A percentile compares a stretch with the other conserved stretches of the same genome.
Conservation (phyloP, 768 basidiomycete species). For the Lentinula detonsa region DNA sequence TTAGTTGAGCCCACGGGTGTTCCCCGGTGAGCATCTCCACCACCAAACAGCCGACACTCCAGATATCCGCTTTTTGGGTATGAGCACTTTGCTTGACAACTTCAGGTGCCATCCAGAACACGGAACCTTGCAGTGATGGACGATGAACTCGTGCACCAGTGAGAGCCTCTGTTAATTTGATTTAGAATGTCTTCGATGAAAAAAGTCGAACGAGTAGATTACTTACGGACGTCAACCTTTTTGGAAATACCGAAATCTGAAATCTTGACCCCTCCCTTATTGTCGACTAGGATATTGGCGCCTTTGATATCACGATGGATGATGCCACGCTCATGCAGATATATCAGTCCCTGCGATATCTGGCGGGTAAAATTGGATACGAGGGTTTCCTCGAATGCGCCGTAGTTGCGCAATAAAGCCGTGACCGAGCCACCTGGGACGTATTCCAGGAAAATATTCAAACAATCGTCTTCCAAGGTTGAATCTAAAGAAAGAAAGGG, state of each 20-base stretch:
- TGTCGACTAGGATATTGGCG: constrained; percentile 96
- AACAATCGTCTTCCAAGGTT: constrained; percentile 80
- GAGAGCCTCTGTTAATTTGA: constrained; percentile 27
- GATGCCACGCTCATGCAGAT: constrained; percentile 89
- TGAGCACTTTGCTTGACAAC: constrained; percentile 95
- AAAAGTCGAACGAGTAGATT: neutral
- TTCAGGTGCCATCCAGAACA: constrained; percentile 99
- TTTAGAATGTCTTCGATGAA: neutral
- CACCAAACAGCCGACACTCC: constrained; percentile 92
- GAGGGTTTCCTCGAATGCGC: constrained; percentile 89
- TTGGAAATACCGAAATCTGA: constrained; percentile 97
- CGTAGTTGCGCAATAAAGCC: constrained; percentile 82
- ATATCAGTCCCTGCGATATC: constrained; percentile 82
- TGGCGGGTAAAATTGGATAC: constrained; percentile 92
- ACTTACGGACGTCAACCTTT: constrained; percentile 93
- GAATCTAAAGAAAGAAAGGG: constrained; percentile 55
- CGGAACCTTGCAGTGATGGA: constrained; percentile 93
- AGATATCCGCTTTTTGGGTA: constrained; percentile 90
- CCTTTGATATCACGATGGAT: constrained; percentile 99
- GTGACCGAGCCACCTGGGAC: constrained; percentile 95
- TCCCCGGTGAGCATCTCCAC: constrained; percentile 97
- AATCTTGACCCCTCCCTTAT: constrained; percentile 96
- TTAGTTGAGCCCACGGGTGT: constrained; percentile 92
- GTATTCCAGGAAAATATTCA: constrained; percentile 97
- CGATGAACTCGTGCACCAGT: constrained; percentile 72